These are phyloP conservation scores for Falciphora oryzae DNA, from an alignment of 2,329 filamentous ascomycete species.

Conservation along the genomic window DNA sequence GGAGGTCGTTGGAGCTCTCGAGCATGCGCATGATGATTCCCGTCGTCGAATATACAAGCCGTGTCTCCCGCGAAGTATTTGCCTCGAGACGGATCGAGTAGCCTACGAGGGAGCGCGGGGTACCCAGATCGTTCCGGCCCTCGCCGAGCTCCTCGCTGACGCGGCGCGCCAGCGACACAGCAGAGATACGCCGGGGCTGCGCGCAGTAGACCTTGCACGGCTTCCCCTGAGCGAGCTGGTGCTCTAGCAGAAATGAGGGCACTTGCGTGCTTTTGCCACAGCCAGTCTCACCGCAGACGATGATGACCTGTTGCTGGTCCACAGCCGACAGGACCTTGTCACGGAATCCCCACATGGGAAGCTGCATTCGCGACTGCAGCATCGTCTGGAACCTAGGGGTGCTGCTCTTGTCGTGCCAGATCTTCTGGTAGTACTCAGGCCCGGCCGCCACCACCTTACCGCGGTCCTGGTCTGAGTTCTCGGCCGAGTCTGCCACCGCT, in stretches of 20 bases:
- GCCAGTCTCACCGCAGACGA: conserved; percentile 94
- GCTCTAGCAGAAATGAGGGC: conserved; percentile 87
- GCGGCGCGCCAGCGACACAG: conserved; percentile 85
- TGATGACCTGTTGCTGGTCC: conserved; percentile 75
- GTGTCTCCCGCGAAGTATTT: conserved; percentile 73
- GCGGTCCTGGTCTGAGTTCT: conserved; percentile 42
- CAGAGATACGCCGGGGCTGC: conserved; percentile 90
- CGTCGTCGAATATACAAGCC: conserved; percentile 82
- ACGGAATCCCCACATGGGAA: conserved; percentile 87
- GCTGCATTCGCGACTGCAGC: conserved; percentile 68
- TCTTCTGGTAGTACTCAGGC: conserved; percentile 46
- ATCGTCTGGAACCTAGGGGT: conserved; percentile 68
- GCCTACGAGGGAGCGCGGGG: conserved; percentile 75
- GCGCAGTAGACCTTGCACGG: conserved; percentile 93
- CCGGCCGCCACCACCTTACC: conserved; percentile 30
- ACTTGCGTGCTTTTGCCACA: conserved; percentile 95
- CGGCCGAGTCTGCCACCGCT: conserved; percentile 39
- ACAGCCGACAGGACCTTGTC: conserved; percentile 72
- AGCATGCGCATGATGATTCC: conserved; percentile 98
- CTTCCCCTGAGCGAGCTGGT: conserved; percentile 74
- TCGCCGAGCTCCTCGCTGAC: conserved; percentile 96
- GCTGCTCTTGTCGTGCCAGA: conserved; percentile 54
- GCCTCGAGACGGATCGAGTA: conserved; percentile 93
- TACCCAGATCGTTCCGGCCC: conserved; percentile 73
- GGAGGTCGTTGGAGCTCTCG: conserved; percentile 78